These are phyloP conservation scores for Lachnellula suecica DNA, from an alignment of 2,329 filamentous ascomycete genomes.

Conservation along the genomic window DNA sequence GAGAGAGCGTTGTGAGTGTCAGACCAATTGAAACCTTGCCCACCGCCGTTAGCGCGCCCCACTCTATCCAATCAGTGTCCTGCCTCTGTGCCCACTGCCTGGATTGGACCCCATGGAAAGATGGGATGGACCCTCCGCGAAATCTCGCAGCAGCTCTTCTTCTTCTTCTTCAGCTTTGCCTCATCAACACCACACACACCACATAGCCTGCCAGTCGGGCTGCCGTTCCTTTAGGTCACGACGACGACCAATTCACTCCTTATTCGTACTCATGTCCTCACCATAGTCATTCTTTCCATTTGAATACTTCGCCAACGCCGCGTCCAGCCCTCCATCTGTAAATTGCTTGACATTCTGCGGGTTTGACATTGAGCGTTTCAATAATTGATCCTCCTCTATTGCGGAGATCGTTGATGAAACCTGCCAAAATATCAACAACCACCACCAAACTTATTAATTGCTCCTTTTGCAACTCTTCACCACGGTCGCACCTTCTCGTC, in stretches of 20 bases:
- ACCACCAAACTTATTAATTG: conserved; percentile 5
- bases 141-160: conserved; percentile 26
- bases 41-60: too few relatives aligned
- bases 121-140: too few relatives aligned
- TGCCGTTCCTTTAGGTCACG: conserved; percentile 51
- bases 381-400: conserved; percentile 18
- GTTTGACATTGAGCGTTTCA: conserved; percentile 24
- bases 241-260: conserved; percentile 39
- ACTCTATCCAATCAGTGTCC: too few relatives aligned
- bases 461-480: conserved; percentile 9
- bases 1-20: too few relatives aligned
- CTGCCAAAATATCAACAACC: conserved; percentile 4
- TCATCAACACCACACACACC: conserved; percentile 19
- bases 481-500: conserved; percentile 20
- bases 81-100: conserved; percentile 2
- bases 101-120: too few relatives aligned
- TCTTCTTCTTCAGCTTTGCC: conserved; percentile 27
- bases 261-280: conserved; percentile 27
- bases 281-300: conserved; percentile 37
- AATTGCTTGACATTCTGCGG: conserved; percentile 4
- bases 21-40: too few relatives aligned
- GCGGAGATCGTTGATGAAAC: conserved; percentile 19
- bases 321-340: neutral
- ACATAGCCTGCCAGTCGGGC: conserved; percentile 53
- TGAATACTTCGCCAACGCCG: too few relatives aligned